phyloP scores from a whole-genome alignment of 495 filamentous ascomycete species.

The Apodospora peruviana region DNA sequence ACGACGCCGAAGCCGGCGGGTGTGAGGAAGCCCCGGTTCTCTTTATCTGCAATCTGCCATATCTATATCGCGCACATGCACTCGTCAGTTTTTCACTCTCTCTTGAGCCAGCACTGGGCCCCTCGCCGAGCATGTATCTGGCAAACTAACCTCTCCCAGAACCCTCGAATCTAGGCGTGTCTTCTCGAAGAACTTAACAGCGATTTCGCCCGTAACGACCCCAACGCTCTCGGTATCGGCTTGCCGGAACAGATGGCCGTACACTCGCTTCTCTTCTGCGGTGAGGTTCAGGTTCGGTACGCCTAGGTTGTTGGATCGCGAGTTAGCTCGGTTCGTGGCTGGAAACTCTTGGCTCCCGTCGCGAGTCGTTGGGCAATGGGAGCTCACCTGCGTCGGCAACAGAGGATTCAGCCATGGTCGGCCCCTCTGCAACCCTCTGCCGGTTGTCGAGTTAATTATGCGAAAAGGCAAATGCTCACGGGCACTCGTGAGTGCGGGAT shows the following conservation, averaged over 20 bases:
- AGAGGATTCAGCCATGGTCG: conserved; percentile 25
- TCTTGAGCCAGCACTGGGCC: background rate
- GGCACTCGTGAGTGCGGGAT: background rate
- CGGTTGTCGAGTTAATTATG: background rate
- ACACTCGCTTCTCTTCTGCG: conserved; percentile 86
- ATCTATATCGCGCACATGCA: conserved; percentile 55
- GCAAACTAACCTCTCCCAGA: conserved; percentile 70
- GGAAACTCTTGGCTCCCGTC: background rate
- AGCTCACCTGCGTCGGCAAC: conserved; percentile 24
- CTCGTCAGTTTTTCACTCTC: conserved; percentile 8
- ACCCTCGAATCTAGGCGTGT: conserved; percentile 77
- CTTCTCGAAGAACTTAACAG: conserved; percentile 97
- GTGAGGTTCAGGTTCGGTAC: conserved; percentile 78
- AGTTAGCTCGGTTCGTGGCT: background rate
- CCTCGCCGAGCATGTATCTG: background rate
- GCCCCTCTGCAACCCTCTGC: conserved; percentile 11
- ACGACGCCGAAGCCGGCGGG: conserved; percentile 88
- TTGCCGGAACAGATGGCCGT: conserved; percentile 81
- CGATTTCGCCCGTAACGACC: conserved; percentile 93
- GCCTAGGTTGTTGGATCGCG: conserved; percentile 27
- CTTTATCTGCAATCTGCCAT: conserved; percentile 97
- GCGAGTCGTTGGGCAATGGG: background rate
- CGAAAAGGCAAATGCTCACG: background rate
- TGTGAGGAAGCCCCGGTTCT: conserved; percentile 90
- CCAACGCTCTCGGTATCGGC: conserved; percentile 85